Percentiles rank a stretch among this genome's conserved stretches.
These are phyloP conservation scores for Zanthoxylum bungeanum DNA, from an alignment of 345 rosid genomes.

Conservation along the genomic window DNA sequence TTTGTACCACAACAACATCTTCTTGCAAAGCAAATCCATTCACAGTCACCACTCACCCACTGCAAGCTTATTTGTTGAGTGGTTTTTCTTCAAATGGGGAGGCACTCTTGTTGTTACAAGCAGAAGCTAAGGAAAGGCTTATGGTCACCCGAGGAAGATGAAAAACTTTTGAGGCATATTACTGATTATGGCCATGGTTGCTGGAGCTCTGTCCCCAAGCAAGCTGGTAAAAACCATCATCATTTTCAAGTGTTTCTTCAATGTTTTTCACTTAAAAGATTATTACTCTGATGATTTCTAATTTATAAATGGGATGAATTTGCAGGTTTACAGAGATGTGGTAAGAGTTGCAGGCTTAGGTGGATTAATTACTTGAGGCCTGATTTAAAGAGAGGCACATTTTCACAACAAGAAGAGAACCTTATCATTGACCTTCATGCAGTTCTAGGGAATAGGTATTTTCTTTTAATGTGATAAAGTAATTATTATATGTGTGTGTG, in stretches of 20 bases:
- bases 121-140: constrained; percentile 98
- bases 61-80: no score
- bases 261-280: not conserved
- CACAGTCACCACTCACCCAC: not conserved
- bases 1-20: constrained; percentile 15
- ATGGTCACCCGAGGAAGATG: constrained; percentile 99
- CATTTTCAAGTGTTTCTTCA: not conserved
- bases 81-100: constrained; percentile 58
- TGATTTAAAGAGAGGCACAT: constrained; percentile 96
- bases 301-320: not conserved
- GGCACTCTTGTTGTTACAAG: constrained; percentile 95
- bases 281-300: not conserved
- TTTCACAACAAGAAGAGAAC: constrained; percentile 86
- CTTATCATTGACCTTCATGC: constrained; percentile 90
- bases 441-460: constrained; percentile 81
- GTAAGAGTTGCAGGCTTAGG: constrained; percentile 94
- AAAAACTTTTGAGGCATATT: constrained; percentile 81
- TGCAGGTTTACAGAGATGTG: constrained; percentile 90
- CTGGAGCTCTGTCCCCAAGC: constrained; percentile 99
- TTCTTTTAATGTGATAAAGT: not conserved
- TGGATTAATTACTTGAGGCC: constrained; percentile 98
- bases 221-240: constrained; percentile 52
- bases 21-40: constrained; percentile 13
- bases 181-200: constrained; percentile 94
- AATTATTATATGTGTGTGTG: no score